Evolutionary conservation across 2,329 filamentous ascomycete genomes (phyloP).

Genomic region (Penicillium crustosum): DNA sequence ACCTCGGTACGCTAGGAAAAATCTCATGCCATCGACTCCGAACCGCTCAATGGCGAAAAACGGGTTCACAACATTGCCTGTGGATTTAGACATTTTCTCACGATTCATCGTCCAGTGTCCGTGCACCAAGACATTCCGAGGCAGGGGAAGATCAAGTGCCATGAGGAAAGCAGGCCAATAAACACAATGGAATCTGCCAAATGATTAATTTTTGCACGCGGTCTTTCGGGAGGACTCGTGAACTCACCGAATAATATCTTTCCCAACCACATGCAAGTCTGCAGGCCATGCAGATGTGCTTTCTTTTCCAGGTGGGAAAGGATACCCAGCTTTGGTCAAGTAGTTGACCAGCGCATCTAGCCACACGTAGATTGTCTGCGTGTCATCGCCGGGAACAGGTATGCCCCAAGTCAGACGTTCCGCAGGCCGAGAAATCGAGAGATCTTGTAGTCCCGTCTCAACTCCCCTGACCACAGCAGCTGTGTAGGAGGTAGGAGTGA

Average conservation of each 20-base stretch:
- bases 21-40: conserved; percentile 83
- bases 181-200: conserved; percentile 75
- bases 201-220: conserved; percentile 19
- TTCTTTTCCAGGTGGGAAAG: conserved; percentile 65
- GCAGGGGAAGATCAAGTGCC: conserved; percentile 76
- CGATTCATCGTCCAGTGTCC: conserved; percentile 93
- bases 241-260: conserved; percentile 77
- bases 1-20: conserved; percentile 80
- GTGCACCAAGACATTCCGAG: conserved; percentile 79
- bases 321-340: conserved; percentile 82
- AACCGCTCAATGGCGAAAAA: conserved; percentile 88
- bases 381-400: conserved; percentile 76
- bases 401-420: conserved; percentile 85
- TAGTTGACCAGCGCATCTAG: conserved; percentile 96
- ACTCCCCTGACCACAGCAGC: conserved; percentile 78
- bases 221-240: background rate
- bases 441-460: conserved; percentile 72
- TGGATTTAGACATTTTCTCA: conserved; percentile 94
- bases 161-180: conserved; percentile 98
- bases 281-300: conserved; percentile 76
- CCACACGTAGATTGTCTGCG: conserved; percentile 97
- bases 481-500: conserved; percentile 71
- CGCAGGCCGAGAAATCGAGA: conserved; percentile 82
- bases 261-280: conserved; percentile 88
- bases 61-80: conserved; percentile 92